phyloP scores from a whole-genome alignment of 257 asterid species.

The Solanum pennellii region DNA sequence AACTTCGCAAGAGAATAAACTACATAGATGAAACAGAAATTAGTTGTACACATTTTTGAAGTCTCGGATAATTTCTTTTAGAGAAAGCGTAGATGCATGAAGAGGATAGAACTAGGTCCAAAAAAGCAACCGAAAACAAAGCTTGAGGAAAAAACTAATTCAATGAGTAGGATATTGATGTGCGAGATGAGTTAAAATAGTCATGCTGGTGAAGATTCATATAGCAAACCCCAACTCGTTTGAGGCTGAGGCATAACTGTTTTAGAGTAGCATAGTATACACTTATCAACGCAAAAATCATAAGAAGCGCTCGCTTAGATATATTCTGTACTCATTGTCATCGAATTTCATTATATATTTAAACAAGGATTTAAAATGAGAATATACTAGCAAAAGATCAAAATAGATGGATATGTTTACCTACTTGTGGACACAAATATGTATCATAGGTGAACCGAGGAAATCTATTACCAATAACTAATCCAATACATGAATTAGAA shows the following conservation, averaged over 20 bases:
- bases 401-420: background rate
- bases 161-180: background rate
- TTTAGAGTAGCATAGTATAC: background rate
- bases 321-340: background rate
- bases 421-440: background rate
- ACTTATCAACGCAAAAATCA: background rate
- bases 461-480: background rate
- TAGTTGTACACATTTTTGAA: background rate
- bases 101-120: background rate
- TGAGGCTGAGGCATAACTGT: background rate
- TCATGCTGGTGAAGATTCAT: background rate
- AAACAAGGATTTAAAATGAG: background rate
- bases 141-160: background rate
- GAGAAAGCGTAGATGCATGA: background rate
- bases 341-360: background rate
- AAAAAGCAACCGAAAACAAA: background rate
- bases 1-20: slow-evolving; percentile 89
- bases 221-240: background rate
- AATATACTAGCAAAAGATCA: background rate
- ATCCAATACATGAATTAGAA: background rate
- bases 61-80: background rate
- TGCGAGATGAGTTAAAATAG: background rate
- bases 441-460: background rate
- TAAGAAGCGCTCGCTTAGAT: background rate
- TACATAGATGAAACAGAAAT: slow-evolving; percentile 12